Percentiles rank a stretch among this genome's conserved stretches.
phyloP scores from a whole-genome alignment of 208 protist species.

The Porcisia hertigi region DNA sequence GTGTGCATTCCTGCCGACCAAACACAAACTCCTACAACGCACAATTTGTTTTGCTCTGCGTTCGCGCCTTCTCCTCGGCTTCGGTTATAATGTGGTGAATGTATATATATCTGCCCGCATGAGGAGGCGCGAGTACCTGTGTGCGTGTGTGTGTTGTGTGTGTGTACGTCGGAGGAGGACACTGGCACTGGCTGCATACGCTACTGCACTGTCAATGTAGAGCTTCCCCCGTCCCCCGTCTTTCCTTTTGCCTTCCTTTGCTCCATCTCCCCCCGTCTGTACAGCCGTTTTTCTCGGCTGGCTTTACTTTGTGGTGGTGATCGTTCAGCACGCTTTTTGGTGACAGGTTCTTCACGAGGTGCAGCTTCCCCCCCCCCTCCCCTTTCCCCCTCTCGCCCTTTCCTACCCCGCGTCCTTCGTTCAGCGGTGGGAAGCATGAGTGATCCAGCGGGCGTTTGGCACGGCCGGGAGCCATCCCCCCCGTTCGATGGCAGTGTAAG shows the following conservation, averaged over 20 bases:
- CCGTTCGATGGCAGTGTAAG: conserved; percentile 9
- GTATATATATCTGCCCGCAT: neutral
- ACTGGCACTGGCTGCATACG: neutral
- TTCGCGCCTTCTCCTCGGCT: neutral
- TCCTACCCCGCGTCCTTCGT: neutral
- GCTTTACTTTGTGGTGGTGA: neutral
- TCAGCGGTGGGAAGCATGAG: conserved; percentile 9
- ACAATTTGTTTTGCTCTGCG: neutral
- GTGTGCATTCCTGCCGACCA: neutral
- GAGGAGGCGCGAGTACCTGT: neutral
- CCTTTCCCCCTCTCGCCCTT: neutral
- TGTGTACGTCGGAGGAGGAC: neutral
- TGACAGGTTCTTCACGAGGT: neutral
- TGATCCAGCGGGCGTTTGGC: neutral
- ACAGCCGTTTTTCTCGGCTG: neutral
- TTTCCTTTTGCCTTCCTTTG: neutral
- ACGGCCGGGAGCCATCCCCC: neutral
- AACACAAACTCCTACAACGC: neutral
- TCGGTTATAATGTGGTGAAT: neutral
- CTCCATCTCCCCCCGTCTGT: neutral
- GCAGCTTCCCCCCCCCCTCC: neutral
- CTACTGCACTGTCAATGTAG: neutral
- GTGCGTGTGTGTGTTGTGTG: neutral
- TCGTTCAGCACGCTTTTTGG: neutral
- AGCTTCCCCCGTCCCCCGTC: neutral